Evolutionary conservation across 805 yeast species (phyloP), one percentile per base, ranked within the genome.

Genomic region (Brettanomyces bruxellensis): DNA sequence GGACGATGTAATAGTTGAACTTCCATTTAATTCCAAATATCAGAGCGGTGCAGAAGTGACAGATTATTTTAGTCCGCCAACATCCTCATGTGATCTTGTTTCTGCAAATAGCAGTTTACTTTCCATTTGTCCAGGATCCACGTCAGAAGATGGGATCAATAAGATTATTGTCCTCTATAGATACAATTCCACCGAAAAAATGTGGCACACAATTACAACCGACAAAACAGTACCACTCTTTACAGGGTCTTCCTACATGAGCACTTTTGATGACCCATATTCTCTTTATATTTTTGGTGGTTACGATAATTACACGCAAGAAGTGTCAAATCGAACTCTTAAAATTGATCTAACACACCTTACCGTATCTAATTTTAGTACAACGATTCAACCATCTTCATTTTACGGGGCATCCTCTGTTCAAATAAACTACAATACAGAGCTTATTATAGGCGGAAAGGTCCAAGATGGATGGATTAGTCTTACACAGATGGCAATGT

Each of bases 401-500:
- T 79, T 79, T 52, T 76, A 70, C 52, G 80, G 79, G 1, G 76
- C 82, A 0, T 60, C 76, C 0, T 67, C 62, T 34, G 24, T 70
- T 14, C 60, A 70, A 49, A 69, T 78, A 1, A 59, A 68, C 30
- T 70, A 76, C 8, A 70, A 65, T 45, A 65, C 75, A 3, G 76
- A 70, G 50, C 60, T 81, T 34, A 59, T 86, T 3, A 65, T 86
- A 38, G 95, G 93, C 0, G 95, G 95, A 3, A 69, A 68, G 45
- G 73, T 86, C 3, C 55, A 64, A 3, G 88, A 88, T 0, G 28
- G 45, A 3, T 84, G 90, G 88, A 75, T 84, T 34, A 75, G 77
- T 50, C 76, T 85, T 81, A 72, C 73, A 53, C 93, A 85, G 61
- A 64, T 83, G 18, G 91, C 93, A 0, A 61, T 82, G 2, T 84